Conservation (phyloP, 495 filamentous ascomycete genomes). For the Penicillium coprophilum region DNA sequence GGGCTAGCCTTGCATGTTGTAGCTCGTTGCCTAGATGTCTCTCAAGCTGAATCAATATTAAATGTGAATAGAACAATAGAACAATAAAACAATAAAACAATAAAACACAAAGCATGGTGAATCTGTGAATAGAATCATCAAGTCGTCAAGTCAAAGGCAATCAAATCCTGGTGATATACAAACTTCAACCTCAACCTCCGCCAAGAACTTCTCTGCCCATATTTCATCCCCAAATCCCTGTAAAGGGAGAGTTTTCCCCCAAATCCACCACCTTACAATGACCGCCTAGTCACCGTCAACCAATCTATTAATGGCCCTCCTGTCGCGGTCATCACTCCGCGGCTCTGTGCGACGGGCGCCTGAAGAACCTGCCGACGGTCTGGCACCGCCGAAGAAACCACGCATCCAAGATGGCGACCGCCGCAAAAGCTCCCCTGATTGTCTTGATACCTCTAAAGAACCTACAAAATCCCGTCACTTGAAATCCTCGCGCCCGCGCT, state of each 20-base stretch:
- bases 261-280: not conserved
- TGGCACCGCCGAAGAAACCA: conserved; percentile 35
- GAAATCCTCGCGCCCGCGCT: conserved; percentile 25
- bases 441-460: conserved; percentile 36
- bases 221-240: conserved; percentile 3
- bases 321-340: conserved; percentile 40
- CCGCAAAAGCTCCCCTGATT: conserved; percentile 43
- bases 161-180: not conserved
- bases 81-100: not conserved
- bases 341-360: conserved; percentile 37
- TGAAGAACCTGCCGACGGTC: conserved; percentile 25
- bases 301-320: conserved; percentile 33
- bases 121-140: not conserved
- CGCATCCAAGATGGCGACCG: conserved; percentile 26
- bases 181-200: not conserved
- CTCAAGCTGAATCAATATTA: not conserved
- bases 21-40: not conserved
- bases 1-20: not conserved
- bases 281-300: conserved; percentile 18
- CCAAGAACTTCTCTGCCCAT: conserved; percentile 13
- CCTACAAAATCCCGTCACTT: conserved; percentile 17
- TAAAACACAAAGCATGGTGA: not conserved
- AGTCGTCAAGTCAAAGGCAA: too few species aligned
- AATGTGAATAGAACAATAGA: not conserved
- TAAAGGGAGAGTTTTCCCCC: not conserved